A percentile compares a stretch with the other conserved stretches of the same genome.
These are phyloP conservation scores for Phytopythium cucurbitacearum DNA, from an alignment of 352 stramenopile species.

Conservation along the genomic window DNA sequence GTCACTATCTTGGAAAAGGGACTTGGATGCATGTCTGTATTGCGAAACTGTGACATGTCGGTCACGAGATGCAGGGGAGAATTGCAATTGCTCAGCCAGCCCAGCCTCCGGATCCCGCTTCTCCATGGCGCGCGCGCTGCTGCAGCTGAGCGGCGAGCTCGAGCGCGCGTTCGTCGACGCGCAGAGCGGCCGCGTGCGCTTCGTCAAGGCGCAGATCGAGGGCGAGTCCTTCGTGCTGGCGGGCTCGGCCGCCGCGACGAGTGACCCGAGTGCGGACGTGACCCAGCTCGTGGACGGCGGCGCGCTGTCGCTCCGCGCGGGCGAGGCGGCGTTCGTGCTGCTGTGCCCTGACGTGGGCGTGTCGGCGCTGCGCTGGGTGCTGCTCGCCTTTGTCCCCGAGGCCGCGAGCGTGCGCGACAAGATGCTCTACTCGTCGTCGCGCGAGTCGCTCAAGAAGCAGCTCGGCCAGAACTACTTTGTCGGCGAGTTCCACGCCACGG, in stretches of 20 bases:
- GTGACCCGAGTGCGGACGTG: constrained; percentile 41
- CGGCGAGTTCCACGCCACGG: constrained; percentile 86
- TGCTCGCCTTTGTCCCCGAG: constrained; percentile 80
- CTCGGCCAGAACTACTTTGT: constrained; percentile 90
- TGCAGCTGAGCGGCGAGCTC: constrained; percentile 57
- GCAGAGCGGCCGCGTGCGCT: constrained; percentile 63
- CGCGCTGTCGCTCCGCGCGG: constrained; percentile 13
- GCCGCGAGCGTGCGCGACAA: constrained; percentile 78
- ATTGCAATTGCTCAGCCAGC: not conserved
- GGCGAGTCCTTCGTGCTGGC: constrained; percentile 61
- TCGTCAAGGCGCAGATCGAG: constrained; percentile 62
- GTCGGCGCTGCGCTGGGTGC: constrained; percentile 65
- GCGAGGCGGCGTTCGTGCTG: constrained; percentile 68
- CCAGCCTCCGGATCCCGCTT: not conserved
- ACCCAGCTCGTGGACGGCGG: constrained; percentile 15
- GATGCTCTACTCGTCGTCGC: constrained; percentile 91
- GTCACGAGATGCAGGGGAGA: not conserved
- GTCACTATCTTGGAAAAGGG: not conserved
- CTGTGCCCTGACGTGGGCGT: constrained; percentile 75
- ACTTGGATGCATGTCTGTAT: not conserved
- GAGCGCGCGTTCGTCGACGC: constrained; percentile 67
- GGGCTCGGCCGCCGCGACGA: constrained; percentile 27
- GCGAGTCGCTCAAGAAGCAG: constrained; percentile 88
- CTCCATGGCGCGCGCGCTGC: constrained; percentile 57
- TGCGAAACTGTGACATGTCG: no score